phyloP scores from a whole-genome alignment of 2,329 filamentous ascomycete species.

The Colletotrichum sp. region DNA sequence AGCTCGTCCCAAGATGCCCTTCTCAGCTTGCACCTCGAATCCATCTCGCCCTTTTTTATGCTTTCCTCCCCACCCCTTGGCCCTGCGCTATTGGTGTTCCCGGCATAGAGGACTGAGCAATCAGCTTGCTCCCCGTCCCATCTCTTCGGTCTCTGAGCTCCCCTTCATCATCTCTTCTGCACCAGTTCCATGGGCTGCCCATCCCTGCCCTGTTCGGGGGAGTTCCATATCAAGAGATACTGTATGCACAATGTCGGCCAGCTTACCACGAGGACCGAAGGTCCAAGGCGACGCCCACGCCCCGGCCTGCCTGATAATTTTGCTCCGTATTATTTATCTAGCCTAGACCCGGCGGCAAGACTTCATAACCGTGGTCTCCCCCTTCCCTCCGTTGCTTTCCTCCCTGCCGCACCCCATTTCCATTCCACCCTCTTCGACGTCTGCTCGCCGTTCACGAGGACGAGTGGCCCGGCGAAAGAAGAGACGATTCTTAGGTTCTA shows the following conservation, averaged over 20 bases:
- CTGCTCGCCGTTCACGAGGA: neutral
- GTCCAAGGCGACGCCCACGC: neutral
- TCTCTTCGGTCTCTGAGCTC: neutral
- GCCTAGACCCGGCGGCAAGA: neutral
- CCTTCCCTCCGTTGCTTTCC: neutral
- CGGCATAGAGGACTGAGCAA: neutral
- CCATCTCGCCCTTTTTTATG: neutral
- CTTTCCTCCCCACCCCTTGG: constrained; percentile 7
- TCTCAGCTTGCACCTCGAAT: neutral
- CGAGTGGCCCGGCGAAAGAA: neutral
- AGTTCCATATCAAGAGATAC: constrained; percentile 9
- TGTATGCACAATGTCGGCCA: neutral
- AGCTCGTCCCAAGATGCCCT: neutral
- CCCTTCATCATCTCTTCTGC: constrained; percentile 3
- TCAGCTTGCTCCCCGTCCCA: constrained; percentile 1
- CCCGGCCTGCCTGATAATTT: neutral
- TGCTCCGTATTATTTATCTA: constrained; percentile 13
- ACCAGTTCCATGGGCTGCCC: constrained; percentile 5
- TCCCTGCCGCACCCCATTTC: neutral
- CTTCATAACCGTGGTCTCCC: neutral
- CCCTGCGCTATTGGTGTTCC: constrained; percentile 4
- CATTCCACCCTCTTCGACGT: neutral
- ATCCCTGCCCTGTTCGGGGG: constrained; percentile 9
- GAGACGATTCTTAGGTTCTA: neutral
- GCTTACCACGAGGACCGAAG: neutral